Evolutionary conservation across 2,329 filamentous ascomycete species (phyloP).

Genomic region (Cercospora brassicicola): DNA sequence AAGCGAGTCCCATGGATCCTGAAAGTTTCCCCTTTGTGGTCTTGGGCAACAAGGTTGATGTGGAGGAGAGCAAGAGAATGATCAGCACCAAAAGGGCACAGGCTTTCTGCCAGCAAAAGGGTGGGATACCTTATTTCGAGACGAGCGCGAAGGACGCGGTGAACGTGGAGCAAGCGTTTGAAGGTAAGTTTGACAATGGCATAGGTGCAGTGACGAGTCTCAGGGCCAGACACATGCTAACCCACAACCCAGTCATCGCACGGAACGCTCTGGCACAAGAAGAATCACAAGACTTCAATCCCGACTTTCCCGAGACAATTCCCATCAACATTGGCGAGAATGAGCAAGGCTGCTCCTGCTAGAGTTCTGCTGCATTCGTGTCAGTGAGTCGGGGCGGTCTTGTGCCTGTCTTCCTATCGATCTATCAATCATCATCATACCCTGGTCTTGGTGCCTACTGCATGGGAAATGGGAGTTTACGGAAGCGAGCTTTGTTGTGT

Average conservation of each 20-base stretch:
- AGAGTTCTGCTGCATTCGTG: conserved; percentile 8
- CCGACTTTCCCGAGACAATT: conserved; percentile 96
- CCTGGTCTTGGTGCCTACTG: conserved; percentile 1
- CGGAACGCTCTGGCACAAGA: conserved; percentile 94
- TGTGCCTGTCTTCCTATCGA: neutral
- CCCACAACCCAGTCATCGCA: conserved; percentile 71
- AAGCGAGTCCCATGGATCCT: conserved; percentile 92
- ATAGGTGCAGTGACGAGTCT: too few species aligned
- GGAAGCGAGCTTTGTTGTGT: neutral
- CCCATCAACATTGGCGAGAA: conserved; percentile 97
- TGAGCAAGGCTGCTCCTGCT: conserved; percentile 90
- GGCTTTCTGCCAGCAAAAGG: conserved; percentile 97
- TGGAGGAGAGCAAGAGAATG: conserved; percentile 95
- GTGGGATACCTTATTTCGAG: conserved; percentile 97
- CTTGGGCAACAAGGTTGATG: conserved; percentile 97
- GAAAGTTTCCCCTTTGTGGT: conserved; percentile 98
- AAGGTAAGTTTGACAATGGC: conserved; percentile 48
- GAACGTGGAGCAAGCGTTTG: conserved; percentile 88
- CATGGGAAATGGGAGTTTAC: neutral
- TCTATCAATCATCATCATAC: neutral
- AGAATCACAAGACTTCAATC: conserved; percentile 95
- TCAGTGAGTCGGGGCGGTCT: neutral
- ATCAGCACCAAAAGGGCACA: conserved; percentile 93
- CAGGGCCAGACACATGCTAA: neutral
- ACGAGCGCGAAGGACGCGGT: conserved; percentile 98